Evolutionary conservation across 1,284 basidiomycete species (phyloP).

Genomic region (Malassezia pachydermatis): DNA sequence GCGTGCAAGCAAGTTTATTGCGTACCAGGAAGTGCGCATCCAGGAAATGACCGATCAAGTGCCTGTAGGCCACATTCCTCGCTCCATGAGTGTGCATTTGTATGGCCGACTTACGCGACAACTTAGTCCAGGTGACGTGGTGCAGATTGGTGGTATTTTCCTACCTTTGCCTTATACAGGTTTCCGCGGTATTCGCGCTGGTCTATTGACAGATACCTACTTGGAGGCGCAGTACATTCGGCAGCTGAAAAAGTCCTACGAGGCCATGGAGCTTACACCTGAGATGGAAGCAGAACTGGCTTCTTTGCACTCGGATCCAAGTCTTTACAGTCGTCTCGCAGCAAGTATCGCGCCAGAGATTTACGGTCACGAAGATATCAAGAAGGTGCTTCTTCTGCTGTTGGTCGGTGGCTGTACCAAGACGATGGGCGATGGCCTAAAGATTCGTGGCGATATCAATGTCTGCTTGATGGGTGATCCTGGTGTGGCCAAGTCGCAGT

Average conservation of each 20-base stretch:
- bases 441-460: constrained; percentile 95
- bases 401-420: constrained; percentile 94
- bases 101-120: constrained; percentile 77
- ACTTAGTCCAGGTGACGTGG: constrained; percentile 91
- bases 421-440: constrained; percentile 90
- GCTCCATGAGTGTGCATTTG: constrained; percentile 92
- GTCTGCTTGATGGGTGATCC: constrained; percentile 99
- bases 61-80: constrained; percentile 94
- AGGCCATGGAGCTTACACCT: constrained; percentile 80
- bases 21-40: constrained; percentile 97
- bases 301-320: constrained; percentile 63
- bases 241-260: constrained; percentile 96
- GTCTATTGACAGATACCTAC: constrained; percentile 92
- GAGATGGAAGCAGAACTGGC: constrained; percentile 66
- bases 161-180: constrained; percentile 81
- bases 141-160: constrained; percentile 80
- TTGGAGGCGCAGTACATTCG: constrained; percentile 81
- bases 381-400: constrained; percentile 87
- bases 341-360: constrained; percentile 86
- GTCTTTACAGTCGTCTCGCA: constrained; percentile 70
- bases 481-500: constrained; percentile 96
- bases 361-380: constrained; percentile 94
- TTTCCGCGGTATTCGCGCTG: constrained; percentile 79
- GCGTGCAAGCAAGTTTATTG: constrained; percentile 87
- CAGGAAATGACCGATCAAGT: constrained; percentile 99